phyloP scores from a whole-genome alignment of 176 grass and related monocot species.

The Dactylis glomerata region DNA sequence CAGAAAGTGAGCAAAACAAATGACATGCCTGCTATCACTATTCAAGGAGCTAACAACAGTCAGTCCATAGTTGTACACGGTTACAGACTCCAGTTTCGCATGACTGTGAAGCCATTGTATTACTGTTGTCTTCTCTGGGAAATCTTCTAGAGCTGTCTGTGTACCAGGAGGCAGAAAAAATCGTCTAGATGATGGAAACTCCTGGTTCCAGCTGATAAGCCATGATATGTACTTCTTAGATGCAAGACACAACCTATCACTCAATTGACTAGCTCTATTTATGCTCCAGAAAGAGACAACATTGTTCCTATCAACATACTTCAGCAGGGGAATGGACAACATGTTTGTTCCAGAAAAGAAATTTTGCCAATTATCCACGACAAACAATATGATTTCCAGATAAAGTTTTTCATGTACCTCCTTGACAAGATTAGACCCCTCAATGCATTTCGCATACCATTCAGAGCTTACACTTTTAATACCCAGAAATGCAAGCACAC shows the following conservation, averaged over 20 bases:
- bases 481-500: slow-evolving; percentile 47
- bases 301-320: slow-evolving; percentile 31
- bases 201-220: slow-evolving; percentile 57
- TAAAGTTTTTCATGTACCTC: slow-evolving; percentile 44
- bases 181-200: slow-evolving; percentile 40
- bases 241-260: slow-evolving; percentile 47
- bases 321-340: slow-evolving; percentile 40
- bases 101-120: slow-evolving; percentile 34
- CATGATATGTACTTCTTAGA: slow-evolving; percentile 31
- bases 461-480: slow-evolving; percentile 26
- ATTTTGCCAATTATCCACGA: slow-evolving; percentile 31
- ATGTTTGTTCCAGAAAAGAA: slow-evolving; percentile 36
- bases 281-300: slow-evolving; percentile 40
- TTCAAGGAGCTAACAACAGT: slow-evolving; percentile 28
- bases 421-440: slow-evolving; percentile 44
- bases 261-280: not conserved
- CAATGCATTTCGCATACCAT: slow-evolving; percentile 74
- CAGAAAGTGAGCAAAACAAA: slow-evolving; percentile 58
- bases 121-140: not conserved
- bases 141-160: slow-evolving; percentile 23
- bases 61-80: slow-evolving; percentile 14
- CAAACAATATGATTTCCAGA: slow-evolving; percentile 45
- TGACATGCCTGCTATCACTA: slow-evolving; percentile 13
- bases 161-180: slow-evolving; percentile 35
- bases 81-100: slow-evolving; percentile 39